Conservation (phyloP, 1,284 basidiomycete species). For the Kwoniella shivajii region DNA sequence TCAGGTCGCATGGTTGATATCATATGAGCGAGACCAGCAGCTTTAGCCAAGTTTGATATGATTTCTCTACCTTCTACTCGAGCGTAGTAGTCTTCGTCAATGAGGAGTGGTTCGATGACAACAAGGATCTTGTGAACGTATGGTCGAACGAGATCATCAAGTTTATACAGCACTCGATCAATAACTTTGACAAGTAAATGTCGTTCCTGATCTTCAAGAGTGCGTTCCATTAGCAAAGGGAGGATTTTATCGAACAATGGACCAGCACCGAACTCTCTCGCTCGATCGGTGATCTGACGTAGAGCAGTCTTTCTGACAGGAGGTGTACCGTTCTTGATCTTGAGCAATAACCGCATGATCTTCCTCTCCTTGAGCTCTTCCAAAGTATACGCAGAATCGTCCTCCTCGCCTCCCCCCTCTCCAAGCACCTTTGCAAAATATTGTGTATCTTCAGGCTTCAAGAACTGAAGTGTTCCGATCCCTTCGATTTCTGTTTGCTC, state of each 20-base stretch:
- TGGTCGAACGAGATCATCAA: conserved; percentile 96
- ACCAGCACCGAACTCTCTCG: conserved; percentile 95
- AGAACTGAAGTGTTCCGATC: conserved; percentile 94
- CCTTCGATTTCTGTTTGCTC: conserved; percentile 99
- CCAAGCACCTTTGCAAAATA: conserved; percentile 97
- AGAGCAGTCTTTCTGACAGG: conserved; percentile 97
- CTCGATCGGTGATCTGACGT: conserved; percentile 98
- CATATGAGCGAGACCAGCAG: conserved; percentile 98
- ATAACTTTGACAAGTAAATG: conserved; percentile 99
- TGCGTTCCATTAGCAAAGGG: conserved; percentile 97
- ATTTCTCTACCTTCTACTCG: conserved; percentile 99
- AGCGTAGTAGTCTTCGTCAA: conserved; percentile 99
- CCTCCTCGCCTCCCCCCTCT: conserved; percentile 80
- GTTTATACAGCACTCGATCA: conserved; percentile 97
- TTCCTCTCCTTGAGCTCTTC: conserved; percentile 99
- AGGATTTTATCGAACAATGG: conserved; percentile 99
- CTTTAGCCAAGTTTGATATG: conserved; percentile 98
- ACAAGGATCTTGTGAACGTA: conserved; percentile 99
- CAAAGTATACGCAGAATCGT: conserved; percentile 76
- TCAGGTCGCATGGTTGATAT: conserved; percentile 99
- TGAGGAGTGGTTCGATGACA: conserved; percentile 97
- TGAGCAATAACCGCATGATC: conserved; percentile 98
- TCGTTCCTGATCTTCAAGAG: conserved; percentile 97
- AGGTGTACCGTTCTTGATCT: conserved; percentile 99
- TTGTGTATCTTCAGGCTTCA: conserved; percentile 96